Base-by-base conservation (phyloP, 2,329 filamentous ascomycete genomes). In the Alternaria sp. region DNA sequence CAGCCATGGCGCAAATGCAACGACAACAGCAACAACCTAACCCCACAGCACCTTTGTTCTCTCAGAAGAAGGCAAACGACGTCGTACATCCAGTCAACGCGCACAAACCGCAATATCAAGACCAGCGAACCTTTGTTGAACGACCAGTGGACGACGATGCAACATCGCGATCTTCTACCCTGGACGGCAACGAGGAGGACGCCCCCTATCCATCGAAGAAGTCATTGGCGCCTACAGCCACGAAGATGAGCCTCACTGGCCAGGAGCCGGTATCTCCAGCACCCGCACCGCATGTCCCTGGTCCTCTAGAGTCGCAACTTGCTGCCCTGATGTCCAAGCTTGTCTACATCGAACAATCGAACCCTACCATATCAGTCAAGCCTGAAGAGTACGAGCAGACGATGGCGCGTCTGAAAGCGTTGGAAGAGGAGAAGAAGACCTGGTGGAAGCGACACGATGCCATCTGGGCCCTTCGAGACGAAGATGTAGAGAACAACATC, bases 401-500 rank as follows among this genome's bases (percentile, higher is more conserved):
- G 51, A 68, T 75, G 59, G 63, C 56, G 8, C 73, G 74, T 5
- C 64, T 82, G 44, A 69, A 74, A 23, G 63, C 70, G 2, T 69
- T 82, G 7, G 77, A 82, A 61, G 71, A 69, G 2, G 79, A 82
- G 58, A 81, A 82, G 62, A 73, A 73, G 17, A 65, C 67, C 2
- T 78, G 76, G 71, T 67, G 71, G 51, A 76, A 76, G 43, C 72
- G 79, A 23, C 78, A 83, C 56, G 77, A 80, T 66, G 78, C 80
- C n/a, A 75, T 82, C 51, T 81, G 77, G 67, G 75, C 76, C 4
- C 71, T 83, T 19, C 75, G 81, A 36, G 80, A 82, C 61, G 79
- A 81, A 64, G 81, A 83, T 49, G 77, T 82, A 2, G 75, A 79
- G 54, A 83, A 82, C 63, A 78, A 82, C 64, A 80, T 82, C 68